phyloP scores from a whole-genome alignment of 2,329 filamentous ascomycete genomes.

The Colletotrichum gloeosporioides region DNA sequence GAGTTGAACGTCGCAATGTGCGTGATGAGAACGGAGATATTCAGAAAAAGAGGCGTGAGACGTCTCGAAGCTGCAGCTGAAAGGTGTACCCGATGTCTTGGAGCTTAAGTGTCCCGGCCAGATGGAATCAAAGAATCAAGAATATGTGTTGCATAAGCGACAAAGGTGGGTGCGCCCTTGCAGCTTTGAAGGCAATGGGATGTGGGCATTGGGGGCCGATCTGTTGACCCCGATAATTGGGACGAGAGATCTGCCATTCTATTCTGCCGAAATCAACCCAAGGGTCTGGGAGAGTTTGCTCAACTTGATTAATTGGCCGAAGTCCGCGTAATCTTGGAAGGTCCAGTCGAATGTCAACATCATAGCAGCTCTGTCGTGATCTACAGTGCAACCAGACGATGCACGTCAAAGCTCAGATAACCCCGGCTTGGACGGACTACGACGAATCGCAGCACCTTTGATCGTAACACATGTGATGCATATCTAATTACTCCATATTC shows the following conservation, averaged over 20 bases:
- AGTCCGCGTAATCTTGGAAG: not conserved
- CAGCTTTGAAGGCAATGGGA: not conserved
- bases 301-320: not conserved
- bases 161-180: not conserved
- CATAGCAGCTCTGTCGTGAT: not conserved
- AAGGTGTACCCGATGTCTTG: fast-evolving
- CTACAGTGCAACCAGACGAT: not conserved
- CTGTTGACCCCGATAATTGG: not conserved
- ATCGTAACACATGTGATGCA: not conserved
- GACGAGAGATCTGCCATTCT: not conserved
- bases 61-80: fast-evolving
- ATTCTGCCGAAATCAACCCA: not conserved
- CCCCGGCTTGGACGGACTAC: not conserved
- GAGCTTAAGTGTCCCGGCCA: not conserved
- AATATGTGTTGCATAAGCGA: not conserved
- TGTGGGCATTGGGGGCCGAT: not conserved
- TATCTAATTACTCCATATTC: not conserved
- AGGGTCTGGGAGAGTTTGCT: not conserved
- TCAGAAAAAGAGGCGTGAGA: not conserved
- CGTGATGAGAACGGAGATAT: not conserved
- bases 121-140: not conserved
- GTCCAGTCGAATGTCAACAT: not conserved
- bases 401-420: not conserved
- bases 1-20: not conserved
- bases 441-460: not conserved